Percentiles rank a stretch among this genome's conserved stretches.
These are phyloP conservation scores for Ophiostoma fasciatum DNA, from an alignment of 2,329 filamentous ascomycete species.

Conservation along the genomic window DNA sequence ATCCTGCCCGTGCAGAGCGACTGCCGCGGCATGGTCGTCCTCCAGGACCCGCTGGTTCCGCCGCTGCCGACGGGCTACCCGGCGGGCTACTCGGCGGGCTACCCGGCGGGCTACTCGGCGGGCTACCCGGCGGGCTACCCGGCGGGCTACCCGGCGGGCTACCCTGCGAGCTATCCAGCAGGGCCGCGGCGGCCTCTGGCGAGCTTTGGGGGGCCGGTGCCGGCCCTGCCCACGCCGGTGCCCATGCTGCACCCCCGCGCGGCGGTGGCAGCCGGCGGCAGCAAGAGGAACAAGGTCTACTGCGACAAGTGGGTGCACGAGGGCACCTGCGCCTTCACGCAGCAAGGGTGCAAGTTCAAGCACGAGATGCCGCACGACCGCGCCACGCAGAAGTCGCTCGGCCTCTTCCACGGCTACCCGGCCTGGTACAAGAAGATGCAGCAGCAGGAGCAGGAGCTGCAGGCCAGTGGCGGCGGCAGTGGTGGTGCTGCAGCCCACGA, in stretches of 20 bases:
- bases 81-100: too few species aligned
- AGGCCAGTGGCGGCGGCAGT: too few species aligned
- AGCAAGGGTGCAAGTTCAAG: slow-evolving; percentile 78
- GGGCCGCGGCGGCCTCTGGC: too few species aligned
- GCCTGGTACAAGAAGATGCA: slow-evolving; percentile 42
- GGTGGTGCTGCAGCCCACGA: too few species aligned
- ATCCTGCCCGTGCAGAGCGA: slow-evolving; percentile 27
- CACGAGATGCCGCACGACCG: slow-evolving; percentile 73
- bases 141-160: too few species aligned
- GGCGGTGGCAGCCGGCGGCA: slow-evolving; percentile 9
- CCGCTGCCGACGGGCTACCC: too few species aligned
- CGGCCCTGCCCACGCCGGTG: too few species aligned
- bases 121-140: too few species aligned
- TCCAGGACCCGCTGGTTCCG: slow-evolving; percentile 19
- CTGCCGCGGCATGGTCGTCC: slow-evolving; percentile 29
- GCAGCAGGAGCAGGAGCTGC: slow-evolving; percentile 16
- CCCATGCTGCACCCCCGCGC: too few species aligned
- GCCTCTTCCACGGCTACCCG: slow-evolving; percentile 52
- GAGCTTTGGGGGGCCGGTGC: too few species aligned
- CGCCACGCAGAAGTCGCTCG: slow-evolving; percentile 51
- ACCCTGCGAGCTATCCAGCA: too few species aligned
- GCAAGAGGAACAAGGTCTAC: slow-evolving; percentile 50
- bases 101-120: too few species aligned
- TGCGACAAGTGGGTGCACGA: slow-evolving; percentile 86
- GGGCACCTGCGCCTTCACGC: slow-evolving; percentile 70